These are phyloP conservation scores for Pseudogymnoascus sp. DNA, from an alignment of 2,329 filamentous ascomycete species.

Conservation along the genomic window DNA sequence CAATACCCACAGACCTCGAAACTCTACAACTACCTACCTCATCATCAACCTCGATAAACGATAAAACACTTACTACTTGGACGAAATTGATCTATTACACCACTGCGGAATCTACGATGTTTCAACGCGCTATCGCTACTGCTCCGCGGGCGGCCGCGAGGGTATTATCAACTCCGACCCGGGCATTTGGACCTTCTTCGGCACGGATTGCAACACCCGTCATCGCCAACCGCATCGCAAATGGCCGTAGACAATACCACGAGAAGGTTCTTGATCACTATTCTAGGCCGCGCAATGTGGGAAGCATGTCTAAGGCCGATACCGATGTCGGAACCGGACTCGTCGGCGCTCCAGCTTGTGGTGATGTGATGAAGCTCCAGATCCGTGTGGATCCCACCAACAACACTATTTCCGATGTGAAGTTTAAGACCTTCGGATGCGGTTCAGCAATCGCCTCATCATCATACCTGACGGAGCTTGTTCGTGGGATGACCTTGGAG, in stretches of 20 bases:
- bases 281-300: conserved; percentile 69
- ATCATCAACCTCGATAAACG: background rate
- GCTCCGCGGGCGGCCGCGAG: conserved; percentile 24
- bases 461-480: conserved; percentile 89
- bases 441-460: conserved; percentile 90
- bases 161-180: conserved; percentile 22
- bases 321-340: conserved; percentile 82
- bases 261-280: conserved; percentile 67
- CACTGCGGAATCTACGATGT: conserved; percentile 18
- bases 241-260: conserved; percentile 26
- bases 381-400: conserved; percentile 84
- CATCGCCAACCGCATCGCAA: conserved; percentile 12
- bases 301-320: conserved; percentile 71
- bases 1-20: conserved; percentile 3
- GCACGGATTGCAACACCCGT: conserved; percentile 19
- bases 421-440: conserved; percentile 97
- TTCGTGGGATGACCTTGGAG: conserved; percentile 92
- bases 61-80: background rate
- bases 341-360: conserved; percentile 82
- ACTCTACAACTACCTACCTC: background rate
- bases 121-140: conserved; percentile 23
- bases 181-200: conserved; percentile 11
- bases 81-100: background rate
- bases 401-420: conserved; percentile 86
- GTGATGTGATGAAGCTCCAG: conserved; percentile 90